Evolutionary conservation across 2,329 filamentous ascomycete genomes (phyloP).

Genomic region (Beauveria sp.): DNA sequence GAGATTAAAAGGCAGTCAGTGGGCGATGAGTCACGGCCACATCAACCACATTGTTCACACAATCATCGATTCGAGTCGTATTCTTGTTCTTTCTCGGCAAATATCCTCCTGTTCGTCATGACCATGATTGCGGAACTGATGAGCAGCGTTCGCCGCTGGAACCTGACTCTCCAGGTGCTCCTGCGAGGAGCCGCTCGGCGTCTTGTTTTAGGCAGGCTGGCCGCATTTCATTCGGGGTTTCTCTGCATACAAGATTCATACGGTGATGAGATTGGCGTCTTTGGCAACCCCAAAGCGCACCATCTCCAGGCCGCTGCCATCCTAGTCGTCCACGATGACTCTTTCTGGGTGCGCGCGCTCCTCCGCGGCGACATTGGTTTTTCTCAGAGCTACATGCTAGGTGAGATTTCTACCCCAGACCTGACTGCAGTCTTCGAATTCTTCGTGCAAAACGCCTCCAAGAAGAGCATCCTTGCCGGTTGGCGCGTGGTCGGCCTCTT

Average conservation of each 20-base stretch:
- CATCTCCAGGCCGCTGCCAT: background rate
- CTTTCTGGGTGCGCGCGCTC: conserved; percentile 62
- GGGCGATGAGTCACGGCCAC: background rate
- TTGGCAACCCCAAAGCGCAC: background rate
- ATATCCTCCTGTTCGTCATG: background rate
- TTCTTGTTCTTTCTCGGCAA: background rate
- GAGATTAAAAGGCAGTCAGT: background rate
- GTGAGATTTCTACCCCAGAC: conserved; percentile 59
- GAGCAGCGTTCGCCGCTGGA: background rate
- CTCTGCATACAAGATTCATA: background rate
- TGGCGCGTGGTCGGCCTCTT: conserved; percentile 44
- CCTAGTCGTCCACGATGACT: conserved; percentile 53
- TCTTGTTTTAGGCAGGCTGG: background rate
- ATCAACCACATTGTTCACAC: background rate
- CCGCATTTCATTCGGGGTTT: background rate
- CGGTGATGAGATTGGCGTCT: background rate
- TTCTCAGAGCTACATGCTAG: conserved; percentile 65
- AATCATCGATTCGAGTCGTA: background rate
- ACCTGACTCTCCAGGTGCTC: background rate
- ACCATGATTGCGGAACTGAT: background rate
- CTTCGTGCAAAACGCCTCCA: conserved; percentile 59
- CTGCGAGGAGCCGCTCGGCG: background rate
- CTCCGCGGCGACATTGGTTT: conserved; percentile 71
- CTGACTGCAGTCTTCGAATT: conserved; percentile 63
- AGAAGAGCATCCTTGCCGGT: conserved; percentile 57